Base-by-base conservation (phyloP, 352 stramenopile genomes). In the Phytopythium helicoides region DNA sequence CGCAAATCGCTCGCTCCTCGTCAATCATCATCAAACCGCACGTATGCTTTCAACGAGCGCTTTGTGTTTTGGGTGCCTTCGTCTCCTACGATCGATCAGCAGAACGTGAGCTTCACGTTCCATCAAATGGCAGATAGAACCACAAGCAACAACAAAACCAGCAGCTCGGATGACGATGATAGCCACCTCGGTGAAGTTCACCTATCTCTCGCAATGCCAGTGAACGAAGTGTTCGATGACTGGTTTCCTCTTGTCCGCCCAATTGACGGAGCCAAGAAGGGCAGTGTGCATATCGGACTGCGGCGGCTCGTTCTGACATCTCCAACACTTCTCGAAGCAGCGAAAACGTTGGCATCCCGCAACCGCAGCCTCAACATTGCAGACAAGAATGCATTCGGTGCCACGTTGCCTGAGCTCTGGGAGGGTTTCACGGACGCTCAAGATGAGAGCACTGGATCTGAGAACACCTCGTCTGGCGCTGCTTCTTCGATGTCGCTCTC, bases 1-100 rank as follows among this genome's bases (percentile, higher is more conserved):
- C 67, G 66, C 34, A 79, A 73, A 21, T 62, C 68, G 34, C 77
- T 76, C 0, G 47, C 49, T 15, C 62, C 72, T 58, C 15, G 56
- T 51, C 16, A 64, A 54, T 5, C 22, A 25, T 46, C 47, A 8
- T 35, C 36, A 3, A 26, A 38, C 23, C 61, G 66, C 22, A 62
- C 58, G 11, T 62, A 65, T 8, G 58, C 76, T 18, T 80, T 83
- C 58, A 87, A 87, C 52, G 76, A 89, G 26, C 75, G 81, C 1
- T 91, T 91, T 44, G 73, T 91, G 42, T 86, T 88, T 60, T 91
- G 76, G 73, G 34, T 86, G 18, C 65, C 75, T 22, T 77, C 75
- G 0, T 78, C 72, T 12, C 66, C 68, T 0, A 54, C 67, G 0
- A 78, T 71, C 48, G 72, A 83, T 18, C 54, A 74, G 34, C 64